Percentiles rank a stretch among this genome's conserved stretches.
Conservation (phyloP, 2,329 filamentous ascomycete genomes). For the Ophiostoma sp. region DNA sequence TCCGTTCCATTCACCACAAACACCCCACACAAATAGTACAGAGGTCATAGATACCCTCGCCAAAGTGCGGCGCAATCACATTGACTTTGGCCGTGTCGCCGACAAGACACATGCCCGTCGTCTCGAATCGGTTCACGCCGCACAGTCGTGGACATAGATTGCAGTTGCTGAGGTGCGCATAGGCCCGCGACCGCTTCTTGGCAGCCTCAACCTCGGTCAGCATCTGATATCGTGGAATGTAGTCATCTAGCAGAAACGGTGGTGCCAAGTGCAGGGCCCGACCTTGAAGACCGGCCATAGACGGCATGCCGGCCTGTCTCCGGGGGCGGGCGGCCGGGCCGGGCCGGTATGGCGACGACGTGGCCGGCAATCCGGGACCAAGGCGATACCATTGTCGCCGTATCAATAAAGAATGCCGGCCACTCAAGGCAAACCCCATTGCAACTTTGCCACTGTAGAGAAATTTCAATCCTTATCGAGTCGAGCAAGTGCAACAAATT, state of each 20-base stretch:
- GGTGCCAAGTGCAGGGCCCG: slow-evolving; percentile 49
- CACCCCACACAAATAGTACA: no score
- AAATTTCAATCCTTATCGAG: not conserved
- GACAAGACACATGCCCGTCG: slow-evolving; percentile 71
- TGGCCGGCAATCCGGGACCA: not conserved
- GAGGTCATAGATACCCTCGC: slow-evolving; percentile 50
- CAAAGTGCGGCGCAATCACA: slow-evolving; percentile 80
- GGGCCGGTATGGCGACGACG: not conserved
- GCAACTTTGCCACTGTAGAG: no score
- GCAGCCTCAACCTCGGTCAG: slow-evolving; percentile 63
- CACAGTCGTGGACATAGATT: slow-evolving; percentile 76
- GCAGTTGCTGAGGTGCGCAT: slow-evolving; percentile 70
- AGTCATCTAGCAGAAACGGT: slow-evolving; percentile 67
- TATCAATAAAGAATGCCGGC: not conserved
- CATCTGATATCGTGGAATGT: slow-evolving; percentile 66
- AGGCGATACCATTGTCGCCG: not conserved
- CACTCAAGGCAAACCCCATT: not conserved
- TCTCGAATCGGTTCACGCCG: slow-evolving; percentile 74
- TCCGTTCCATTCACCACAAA: not conserved
- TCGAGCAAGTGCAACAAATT: not conserved
- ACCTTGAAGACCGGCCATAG: not conserved
- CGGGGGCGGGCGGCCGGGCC: not conserved
- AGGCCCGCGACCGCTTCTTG: slow-evolving; percentile 67
- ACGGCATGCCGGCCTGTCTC: not conserved
- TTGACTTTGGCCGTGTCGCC: slow-evolving; percentile 73